Evolutionary conservation across 2,329 filamentous ascomycete genomes (phyloP).

Genomic region (Penicillium sp.): DNA sequence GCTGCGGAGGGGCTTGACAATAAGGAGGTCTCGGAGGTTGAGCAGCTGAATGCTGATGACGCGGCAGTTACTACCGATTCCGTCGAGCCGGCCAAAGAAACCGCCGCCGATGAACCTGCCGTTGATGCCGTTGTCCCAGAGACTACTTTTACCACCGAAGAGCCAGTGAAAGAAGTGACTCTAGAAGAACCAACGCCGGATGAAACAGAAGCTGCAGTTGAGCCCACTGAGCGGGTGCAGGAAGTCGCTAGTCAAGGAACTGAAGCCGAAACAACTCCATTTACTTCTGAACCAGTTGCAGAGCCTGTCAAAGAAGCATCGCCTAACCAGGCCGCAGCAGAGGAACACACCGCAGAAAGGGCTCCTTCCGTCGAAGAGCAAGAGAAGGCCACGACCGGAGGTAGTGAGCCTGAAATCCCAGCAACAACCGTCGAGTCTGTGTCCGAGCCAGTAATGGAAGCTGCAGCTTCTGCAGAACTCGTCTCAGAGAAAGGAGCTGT

Average conservation of each 20-base stretch:
- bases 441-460: conserved; percentile 12
- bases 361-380: not conserved
- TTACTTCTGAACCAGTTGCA: not conserved
- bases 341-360: not conserved
- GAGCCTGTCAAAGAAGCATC: conserved; percentile 15
- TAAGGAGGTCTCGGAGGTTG: not conserved
- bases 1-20: not conserved
- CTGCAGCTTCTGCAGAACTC: not conserved
- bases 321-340: not conserved
- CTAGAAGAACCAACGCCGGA: conserved; percentile 12
- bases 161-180: not conserved
- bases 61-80: not conserved
- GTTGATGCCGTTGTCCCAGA: not conserved
- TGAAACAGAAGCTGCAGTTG: not conserved
- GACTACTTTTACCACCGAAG: not conserved
- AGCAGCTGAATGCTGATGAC: not conserved
- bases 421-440: not conserved
- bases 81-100: not conserved
- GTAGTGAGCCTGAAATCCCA: not conserved
- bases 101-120: not conserved
- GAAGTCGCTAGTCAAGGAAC: not conserved
- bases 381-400: not conserved
- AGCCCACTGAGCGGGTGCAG: not conserved
- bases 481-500: conserved; percentile 13
- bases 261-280: not conserved